These are phyloP conservation scores for Trypanosoma brucei DNA, from an alignment of 208 protist species.

Conservation along the genomic window DNA sequence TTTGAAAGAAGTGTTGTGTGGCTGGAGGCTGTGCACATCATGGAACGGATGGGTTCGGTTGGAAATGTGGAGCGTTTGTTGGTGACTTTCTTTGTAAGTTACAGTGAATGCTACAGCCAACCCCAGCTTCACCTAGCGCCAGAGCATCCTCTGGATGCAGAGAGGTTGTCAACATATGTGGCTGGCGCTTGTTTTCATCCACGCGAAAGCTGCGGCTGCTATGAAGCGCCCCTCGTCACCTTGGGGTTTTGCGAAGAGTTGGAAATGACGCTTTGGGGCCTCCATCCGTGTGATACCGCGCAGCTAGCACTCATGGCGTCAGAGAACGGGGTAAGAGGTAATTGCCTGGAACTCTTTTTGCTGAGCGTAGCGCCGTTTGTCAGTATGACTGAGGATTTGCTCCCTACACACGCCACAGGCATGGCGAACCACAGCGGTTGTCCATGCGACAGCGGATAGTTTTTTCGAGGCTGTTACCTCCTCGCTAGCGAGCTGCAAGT, in stretches of 20 bases:
- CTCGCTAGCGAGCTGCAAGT: too few species aligned
- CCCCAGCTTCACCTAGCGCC: conserved; percentile 46
- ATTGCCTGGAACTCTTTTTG: conserved; percentile 42
- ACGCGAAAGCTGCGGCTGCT: background rate
- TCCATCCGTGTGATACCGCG: conserved; percentile 58
- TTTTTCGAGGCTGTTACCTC: background rate
- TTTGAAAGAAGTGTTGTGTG: conserved; percentile 16
- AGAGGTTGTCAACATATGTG: conserved; percentile 23
- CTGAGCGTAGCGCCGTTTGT: conserved; percentile 28
- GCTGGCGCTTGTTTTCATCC: conserved; percentile 18
- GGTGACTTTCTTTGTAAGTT: conserved; percentile 24
- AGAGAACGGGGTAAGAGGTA: conserved; percentile 21
- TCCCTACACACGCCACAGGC: conserved; percentile 5
- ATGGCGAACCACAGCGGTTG: background rate
- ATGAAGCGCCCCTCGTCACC: conserved; percentile 20
- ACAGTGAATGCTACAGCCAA: conserved; percentile 28
- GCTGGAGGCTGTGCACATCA: conserved; percentile 12
- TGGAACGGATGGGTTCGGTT: conserved; percentile 1
- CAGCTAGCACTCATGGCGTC: conserved; percentile 24
- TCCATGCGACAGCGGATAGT: background rate
- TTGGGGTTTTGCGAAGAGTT: conserved; percentile 43
- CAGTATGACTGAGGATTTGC: conserved; percentile 14
- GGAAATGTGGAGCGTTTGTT: conserved; percentile 7
- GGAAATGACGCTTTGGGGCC: conserved; percentile 34
- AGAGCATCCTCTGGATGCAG: conserved; percentile 10